Evolutionary conservation across 2,329 filamentous ascomycete genomes (phyloP).

Genomic region (Tolypocladium tundrense): DNA sequence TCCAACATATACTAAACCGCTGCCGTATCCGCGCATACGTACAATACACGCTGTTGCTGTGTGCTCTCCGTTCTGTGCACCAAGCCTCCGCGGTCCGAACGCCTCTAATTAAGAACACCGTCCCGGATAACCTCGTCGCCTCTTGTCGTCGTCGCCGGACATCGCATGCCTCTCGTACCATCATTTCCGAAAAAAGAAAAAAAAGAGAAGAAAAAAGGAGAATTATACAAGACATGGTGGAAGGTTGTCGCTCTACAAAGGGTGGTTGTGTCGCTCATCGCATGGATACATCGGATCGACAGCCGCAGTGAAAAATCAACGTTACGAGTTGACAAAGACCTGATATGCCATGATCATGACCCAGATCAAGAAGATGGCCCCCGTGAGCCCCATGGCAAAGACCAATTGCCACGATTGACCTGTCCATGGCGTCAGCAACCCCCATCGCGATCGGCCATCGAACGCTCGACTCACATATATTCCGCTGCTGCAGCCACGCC

Average conservation of each 20-base stretch:
- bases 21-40: background rate
- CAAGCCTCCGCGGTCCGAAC: background rate
- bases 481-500: constrained; percentile 54
- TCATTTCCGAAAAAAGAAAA: background rate
- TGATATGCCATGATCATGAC: constrained; percentile 59
- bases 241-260: too few species aligned
- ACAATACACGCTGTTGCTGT: background rate
- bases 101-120: background rate
- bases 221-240: background rate
- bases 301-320: background rate
- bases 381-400: constrained; percentile 52
- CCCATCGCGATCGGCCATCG: too few species aligned
- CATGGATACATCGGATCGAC: too few species aligned
- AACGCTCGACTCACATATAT: constrained; percentile 43
- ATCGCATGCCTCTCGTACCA: background rate
- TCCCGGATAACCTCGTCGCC: background rate
- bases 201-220: too few species aligned
- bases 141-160: background rate
- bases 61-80: background rate
- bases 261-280: background rate
- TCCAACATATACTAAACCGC: too few species aligned
- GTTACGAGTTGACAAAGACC: constrained; percentile 41
- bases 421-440: constrained; percentile 15
- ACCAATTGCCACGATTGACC: constrained; percentile 55
- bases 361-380: constrained; percentile 52